Evolutionary conservation across 2,329 filamentous ascomycete species (phyloP).

Genomic region (Hymenoscyphus albidus): DNA sequence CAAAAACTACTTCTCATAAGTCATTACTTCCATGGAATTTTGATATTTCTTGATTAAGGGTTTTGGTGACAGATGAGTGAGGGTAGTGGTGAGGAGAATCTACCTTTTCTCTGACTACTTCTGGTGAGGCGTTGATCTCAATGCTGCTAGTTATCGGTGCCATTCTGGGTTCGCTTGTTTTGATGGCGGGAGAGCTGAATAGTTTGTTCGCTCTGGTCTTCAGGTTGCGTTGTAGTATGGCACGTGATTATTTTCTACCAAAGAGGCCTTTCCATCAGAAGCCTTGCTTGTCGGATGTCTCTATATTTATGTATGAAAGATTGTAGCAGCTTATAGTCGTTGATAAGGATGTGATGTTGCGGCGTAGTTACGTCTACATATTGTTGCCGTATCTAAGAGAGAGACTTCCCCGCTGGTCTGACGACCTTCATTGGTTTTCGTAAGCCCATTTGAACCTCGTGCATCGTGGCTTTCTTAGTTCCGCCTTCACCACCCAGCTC

Average conservation of each 20-base stretch:
- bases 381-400: neutral
- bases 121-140: neutral
- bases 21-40: too few relatives aligned
- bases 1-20: neutral
- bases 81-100: neutral
- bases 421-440: neutral
- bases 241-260: neutral
- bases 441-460: neutral
- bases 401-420: neutral
- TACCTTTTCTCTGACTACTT: slow-evolving; percentile 6
- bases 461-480: neutral
- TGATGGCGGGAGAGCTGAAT: neutral
- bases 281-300: neutral
- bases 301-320: neutral
- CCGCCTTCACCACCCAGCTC: too few relatives aligned
- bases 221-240: neutral
- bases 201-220: neutral
- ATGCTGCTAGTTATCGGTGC: neutral
- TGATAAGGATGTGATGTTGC: neutral
- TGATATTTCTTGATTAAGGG: neutral
- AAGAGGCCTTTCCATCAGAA: neutral
- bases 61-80: neutral
- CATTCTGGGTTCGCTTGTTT: neutral
- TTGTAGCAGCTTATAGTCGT: neutral
- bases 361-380: neutral